Percentiles rank a stretch among this genome's conserved stretches.
Evolutionary conservation across 2,329 filamentous ascomycete species (phyloP).

Genomic region (Eutypella sp.): DNA sequence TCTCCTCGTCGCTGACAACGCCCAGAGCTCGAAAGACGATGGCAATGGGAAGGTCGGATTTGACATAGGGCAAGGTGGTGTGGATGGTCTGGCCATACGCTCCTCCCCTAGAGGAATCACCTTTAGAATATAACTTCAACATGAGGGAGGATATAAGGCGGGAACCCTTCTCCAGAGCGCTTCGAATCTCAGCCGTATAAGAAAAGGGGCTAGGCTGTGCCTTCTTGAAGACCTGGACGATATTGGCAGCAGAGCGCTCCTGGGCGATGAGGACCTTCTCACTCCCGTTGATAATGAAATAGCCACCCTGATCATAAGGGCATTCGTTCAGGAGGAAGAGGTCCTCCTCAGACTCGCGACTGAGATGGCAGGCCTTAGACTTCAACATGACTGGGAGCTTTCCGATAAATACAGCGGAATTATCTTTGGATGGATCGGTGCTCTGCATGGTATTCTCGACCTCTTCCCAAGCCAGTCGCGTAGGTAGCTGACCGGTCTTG

Average conservation of each 20-base stretch:
- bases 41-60: conserved; percentile 85
- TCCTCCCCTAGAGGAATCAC: conserved; percentile 70
- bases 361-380: conserved; percentile 89
- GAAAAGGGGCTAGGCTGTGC: conserved; percentile 86
- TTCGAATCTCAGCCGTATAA: conserved; percentile 92
- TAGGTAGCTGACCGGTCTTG: conserved; percentile 53
- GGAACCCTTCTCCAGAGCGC: conserved; percentile 92
- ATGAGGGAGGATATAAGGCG: conserved; percentile 88
- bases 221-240: conserved; percentile 99
- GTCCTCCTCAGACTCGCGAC: conserved; percentile 75
- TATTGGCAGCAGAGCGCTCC: conserved; percentile 95
- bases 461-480: conserved; percentile 56
- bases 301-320: conserved; percentile 95
- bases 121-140: conserved; percentile 85
- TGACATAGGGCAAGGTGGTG: conserved; percentile 88
- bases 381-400: conserved; percentile 98
- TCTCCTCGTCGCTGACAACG: conserved; percentile 95
- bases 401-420: conserved; percentile 80
- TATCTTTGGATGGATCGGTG: conserved; percentile 48
- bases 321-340: conserved; percentile 93
- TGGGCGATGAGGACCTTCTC: conserved; percentile 98
- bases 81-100: conserved; percentile 79
- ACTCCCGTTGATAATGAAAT: conserved; percentile 98
- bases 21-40: conserved; percentile 94
- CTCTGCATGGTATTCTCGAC: conserved; percentile 50